phyloP scores from a whole-genome alignment of 331 rosid species.

The Cydonia oblonga region DNA sequence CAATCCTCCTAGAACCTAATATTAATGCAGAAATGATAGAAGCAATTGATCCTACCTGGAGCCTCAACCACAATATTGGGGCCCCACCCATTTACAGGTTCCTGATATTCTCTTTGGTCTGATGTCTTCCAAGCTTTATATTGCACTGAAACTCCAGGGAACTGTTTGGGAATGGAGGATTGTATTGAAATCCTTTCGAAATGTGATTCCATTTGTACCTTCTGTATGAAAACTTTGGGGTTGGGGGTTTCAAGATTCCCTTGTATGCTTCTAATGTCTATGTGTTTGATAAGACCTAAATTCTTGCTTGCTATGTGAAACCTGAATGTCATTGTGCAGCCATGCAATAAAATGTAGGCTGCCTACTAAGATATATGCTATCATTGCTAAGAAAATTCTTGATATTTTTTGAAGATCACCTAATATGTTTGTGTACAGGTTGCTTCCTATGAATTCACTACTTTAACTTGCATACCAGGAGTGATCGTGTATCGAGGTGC shows the following conservation, averaged over 20 bases:
- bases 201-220: not conserved
- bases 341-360: not conserved
- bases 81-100: not conserved
- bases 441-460: slow-evolving; percentile 96
- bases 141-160: not conserved
- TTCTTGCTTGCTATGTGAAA: not conserved
- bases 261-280: not conserved
- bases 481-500: slow-evolving; percentile 92
- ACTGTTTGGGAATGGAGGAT: not conserved
- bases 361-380: not conserved
- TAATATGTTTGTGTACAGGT: slow-evolving; percentile 41
- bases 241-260: not conserved
- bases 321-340: not conserved
- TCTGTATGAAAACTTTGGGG: not conserved
- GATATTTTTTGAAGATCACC: slow-evolving; percentile 12
- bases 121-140: not conserved
- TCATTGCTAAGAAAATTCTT: not conserved
- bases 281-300: not conserved
- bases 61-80: not conserved
- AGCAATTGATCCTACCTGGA: not conserved
- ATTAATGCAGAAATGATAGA: not conserved
- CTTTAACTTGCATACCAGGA: slow-evolving; percentile 96
- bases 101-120: not conserved
- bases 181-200: not conserved
- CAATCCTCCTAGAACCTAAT: not conserved